Conservation (phyloP, 805 yeast species). For the Saccharomycopsis synnaedendra region DNA sequence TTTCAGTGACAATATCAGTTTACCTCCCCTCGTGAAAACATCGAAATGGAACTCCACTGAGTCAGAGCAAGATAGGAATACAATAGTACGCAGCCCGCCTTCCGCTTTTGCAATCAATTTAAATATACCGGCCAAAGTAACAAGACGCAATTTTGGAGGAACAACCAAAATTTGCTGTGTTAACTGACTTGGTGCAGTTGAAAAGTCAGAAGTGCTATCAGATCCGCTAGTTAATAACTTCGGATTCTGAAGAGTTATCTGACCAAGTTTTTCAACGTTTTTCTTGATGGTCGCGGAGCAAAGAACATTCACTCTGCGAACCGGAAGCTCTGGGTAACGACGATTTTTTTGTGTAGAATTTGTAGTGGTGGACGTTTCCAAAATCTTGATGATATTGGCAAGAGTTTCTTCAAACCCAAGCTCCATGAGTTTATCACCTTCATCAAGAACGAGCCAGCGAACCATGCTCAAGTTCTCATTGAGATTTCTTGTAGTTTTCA, state of each 20-base stretch:
- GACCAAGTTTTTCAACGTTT: slow-evolving; percentile 71
- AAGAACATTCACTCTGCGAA: slow-evolving; percentile 59
- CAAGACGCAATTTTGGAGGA: slow-evolving; percentile 87
- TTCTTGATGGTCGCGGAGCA: slow-evolving; percentile 93
- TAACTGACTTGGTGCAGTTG: slow-evolving; percentile 81
- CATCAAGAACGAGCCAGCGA: slow-evolving; percentile 86
- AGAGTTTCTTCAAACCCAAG: slow-evolving; percentile 94
- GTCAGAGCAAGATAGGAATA: slow-evolving; percentile 89
- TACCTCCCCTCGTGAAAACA: slow-evolving; percentile 55
- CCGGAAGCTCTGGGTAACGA: slow-evolving; percentile 50
- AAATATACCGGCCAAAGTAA: slow-evolving; percentile 60
- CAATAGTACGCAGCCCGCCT: slow-evolving; percentile 40
- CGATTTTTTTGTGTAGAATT: slow-evolving; percentile 17
- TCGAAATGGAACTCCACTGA: slow-evolving; percentile 91
- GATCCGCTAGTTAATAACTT: slow-evolving; percentile 42
- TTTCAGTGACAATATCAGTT: slow-evolving; percentile 20
- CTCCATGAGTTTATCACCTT: slow-evolving; percentile 93
- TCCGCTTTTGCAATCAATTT: slow-evolving; percentile 31
- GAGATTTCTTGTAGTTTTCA: slow-evolving; percentile 75
- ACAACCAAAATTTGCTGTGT: slow-evolving; percentile 70
- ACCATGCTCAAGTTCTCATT: slow-evolving; percentile 51
- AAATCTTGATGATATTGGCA: slow-evolving; percentile 7
- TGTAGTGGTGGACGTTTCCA: slow-evolving; percentile 18
- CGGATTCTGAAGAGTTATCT: slow-evolving; percentile 62
- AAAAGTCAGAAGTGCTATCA: slow-evolving; percentile 20